These are phyloP conservation scores for Kokia cookei DNA, from an alignment of 441 rosid genomes.

Conservation along the genomic window DNA sequence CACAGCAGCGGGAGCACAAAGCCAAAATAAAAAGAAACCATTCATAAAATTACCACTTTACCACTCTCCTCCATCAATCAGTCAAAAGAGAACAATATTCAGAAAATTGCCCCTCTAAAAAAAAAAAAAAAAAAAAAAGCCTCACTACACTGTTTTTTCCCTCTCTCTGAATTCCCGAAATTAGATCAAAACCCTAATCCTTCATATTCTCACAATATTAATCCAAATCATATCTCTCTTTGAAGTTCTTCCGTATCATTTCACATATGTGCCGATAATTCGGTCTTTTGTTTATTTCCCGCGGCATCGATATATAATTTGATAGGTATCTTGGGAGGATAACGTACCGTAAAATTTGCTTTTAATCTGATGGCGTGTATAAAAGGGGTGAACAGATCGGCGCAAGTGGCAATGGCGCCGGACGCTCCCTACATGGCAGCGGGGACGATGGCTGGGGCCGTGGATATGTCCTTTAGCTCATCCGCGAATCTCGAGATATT, in stretches of 20 bases:
- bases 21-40: background rate
- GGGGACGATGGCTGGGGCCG: slow-evolving; percentile 99
- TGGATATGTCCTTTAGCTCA: slow-evolving; percentile 91
- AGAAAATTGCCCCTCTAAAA: background rate
- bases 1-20: background rate
- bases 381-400: slow-evolving; percentile 86
- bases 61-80: background rate
- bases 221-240: background rate
- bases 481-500: slow-evolving; percentile 97
- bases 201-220: background rate
- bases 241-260: background rate
- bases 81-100: background rate
- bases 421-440: slow-evolving; percentile 96
- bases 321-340: background rate
- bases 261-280: background rate
- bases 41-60: background rate
- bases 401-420: slow-evolving; percentile 89
- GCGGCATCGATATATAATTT: background rate
- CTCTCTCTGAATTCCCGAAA: background rate
- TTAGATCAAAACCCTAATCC: slow-evolving; percentile 22
- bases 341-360: background rate
- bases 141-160: background rate
- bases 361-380: slow-evolving; percentile 64
- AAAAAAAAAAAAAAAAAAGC: background rate
- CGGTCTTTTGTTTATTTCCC: background rate